Evolutionary conservation across 164 flowering plant species (phyloP).

Genomic region (Sextonia rubra): DNA sequence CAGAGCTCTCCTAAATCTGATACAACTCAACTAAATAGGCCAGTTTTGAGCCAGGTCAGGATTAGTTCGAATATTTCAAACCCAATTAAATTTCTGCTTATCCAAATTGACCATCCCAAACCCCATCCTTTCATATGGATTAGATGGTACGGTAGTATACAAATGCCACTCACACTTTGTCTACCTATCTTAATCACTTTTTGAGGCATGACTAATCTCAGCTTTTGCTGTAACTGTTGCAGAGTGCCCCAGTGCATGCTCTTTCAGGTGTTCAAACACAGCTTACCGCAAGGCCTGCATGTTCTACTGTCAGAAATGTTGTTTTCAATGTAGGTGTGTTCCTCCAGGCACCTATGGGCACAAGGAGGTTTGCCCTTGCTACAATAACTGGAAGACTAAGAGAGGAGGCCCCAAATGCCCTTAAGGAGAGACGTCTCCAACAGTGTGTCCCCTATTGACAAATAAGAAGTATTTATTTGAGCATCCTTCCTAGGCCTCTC

Average conservation of each 20-base stretch:
- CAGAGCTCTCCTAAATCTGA: too few relatives aligned
- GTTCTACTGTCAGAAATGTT: slow-evolving; percentile 26
- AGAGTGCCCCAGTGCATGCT: slow-evolving; percentile 18
- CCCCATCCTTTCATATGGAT: neutral
- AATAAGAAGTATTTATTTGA: too few relatives aligned
- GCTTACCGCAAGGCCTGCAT: slow-evolving; percentile 20
- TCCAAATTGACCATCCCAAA: neutral
- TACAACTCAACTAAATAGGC: too few relatives aligned
- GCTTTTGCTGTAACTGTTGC: neutral
- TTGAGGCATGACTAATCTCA: neutral
- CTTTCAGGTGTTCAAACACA: slow-evolving; percentile 16
- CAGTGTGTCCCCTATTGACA: too few relatives aligned
- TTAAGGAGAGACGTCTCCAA: neutral
- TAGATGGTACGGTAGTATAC: neutral
- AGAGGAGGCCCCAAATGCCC: slow-evolving; percentile 25
- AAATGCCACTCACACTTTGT: neutral
- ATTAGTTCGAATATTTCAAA: too few relatives aligned
- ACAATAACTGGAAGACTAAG: slow-evolving; percentile 25
- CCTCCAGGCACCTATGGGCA: slow-evolving; percentile 23
- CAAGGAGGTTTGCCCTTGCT: slow-evolving; percentile 24
- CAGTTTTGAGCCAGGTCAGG: too few relatives aligned
- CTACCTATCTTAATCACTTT: neutral
- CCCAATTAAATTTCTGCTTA: too few relatives aligned
- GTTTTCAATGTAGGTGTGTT: slow-evolving; percentile 21
- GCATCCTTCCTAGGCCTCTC: too few relatives aligned